Evolutionary conservation across 2,329 filamentous ascomycete species (phyloP).

Genomic region (Aphanocladium album): DNA sequence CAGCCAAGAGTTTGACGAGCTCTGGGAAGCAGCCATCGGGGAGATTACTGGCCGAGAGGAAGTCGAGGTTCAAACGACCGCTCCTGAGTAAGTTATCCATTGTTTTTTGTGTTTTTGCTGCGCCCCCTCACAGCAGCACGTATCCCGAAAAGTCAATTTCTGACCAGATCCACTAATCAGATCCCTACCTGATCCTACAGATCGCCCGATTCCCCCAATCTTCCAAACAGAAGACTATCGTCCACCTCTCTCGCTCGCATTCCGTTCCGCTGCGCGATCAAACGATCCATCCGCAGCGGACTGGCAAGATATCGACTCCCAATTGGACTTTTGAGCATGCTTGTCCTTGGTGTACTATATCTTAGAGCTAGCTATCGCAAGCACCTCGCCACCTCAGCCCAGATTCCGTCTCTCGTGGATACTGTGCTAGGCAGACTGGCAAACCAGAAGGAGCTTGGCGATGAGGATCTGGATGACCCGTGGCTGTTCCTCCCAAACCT

Average conservation of each 20-base stretch:
- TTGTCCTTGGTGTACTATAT: constrained; percentile 53
- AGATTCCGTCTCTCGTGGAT: constrained; percentile 78
- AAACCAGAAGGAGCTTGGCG: constrained; percentile 76
- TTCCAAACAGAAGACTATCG: constrained; percentile 62
- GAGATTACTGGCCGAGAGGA: constrained; percentile 63
- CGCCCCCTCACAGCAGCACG: constrained; percentile 6
- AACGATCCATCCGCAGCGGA: constrained; percentile 70
- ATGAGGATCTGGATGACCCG: constrained; percentile 60
- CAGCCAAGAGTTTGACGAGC: constrained; percentile 84
- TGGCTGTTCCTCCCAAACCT: constrained; percentile 86
- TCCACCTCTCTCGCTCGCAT: constrained; percentile 88
- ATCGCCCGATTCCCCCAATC: constrained; percentile 58
- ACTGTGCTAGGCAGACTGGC: constrained; percentile 80
- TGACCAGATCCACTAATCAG: constrained; percentile 79
- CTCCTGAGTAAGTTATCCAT: constrained; percentile 47
- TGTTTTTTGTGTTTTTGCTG: constrained; percentile 19
- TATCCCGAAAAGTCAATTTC: constrained; percentile 25
- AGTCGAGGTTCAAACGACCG: constrained; percentile 39
- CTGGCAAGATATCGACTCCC: constrained; percentile 83
- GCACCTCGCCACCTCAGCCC: constrained; percentile 60
- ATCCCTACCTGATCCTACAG: constrained; percentile 67
- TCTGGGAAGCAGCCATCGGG: constrained; percentile 70
- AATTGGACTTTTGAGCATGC: constrained; percentile 61
- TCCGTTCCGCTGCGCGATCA: constrained; percentile 78
- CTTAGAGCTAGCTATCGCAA: constrained; percentile 58